A percentile compares a stretch with the other conserved stretches of the same genome.
Conservation (phyloP, 805 yeast genomes). For the Saccharomyces mikatae region DNA sequence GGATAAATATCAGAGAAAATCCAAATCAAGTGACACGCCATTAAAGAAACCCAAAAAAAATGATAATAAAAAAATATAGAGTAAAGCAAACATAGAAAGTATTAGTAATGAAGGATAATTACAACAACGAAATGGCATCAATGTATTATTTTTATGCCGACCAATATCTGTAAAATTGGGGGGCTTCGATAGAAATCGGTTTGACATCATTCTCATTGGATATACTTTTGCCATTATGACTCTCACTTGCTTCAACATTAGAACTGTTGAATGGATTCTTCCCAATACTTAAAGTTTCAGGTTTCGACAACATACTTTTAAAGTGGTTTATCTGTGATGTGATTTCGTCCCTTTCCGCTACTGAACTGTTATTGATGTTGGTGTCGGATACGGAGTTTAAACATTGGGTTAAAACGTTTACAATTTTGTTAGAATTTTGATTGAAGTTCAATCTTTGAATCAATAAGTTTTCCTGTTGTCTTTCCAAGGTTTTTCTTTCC, state of each 20-base stretch:
- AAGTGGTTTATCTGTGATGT: background rate
- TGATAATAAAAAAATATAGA: background rate
- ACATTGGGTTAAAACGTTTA: constrained; percentile 26
- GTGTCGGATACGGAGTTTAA: background rate
- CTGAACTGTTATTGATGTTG: constrained; percentile 2
- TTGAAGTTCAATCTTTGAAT: constrained; percentile 60
- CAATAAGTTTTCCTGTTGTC: constrained; percentile 59
- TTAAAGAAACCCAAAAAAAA: background rate
- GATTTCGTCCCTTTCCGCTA: constrained; percentile 11
- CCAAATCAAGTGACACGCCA: background rate
- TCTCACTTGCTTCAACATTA: constrained; percentile 8
- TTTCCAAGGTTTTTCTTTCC: constrained; percentile 51
- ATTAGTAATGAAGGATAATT: background rate
- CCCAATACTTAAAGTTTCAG: constrained; percentile 28
- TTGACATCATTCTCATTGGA: constrained; percentile 32
- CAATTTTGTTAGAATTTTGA: constrained; percentile 45
- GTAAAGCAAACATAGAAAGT: background rate
- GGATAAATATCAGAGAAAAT: background rate
- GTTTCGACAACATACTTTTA: constrained; percentile 14
- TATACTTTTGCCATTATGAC: constrained; percentile 14
- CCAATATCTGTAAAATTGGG: constrained; percentile 60
- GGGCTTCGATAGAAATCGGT: constrained; percentile 54
- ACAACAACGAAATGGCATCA: background rate
- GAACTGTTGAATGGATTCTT: background rate
- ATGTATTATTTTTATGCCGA: constrained; percentile 35